Evolutionary conservation across 2,329 filamentous ascomycete genomes (phyloP), one percentile per base, ranked within the genome.

Genomic region (Aspergillus sp.): DNA sequence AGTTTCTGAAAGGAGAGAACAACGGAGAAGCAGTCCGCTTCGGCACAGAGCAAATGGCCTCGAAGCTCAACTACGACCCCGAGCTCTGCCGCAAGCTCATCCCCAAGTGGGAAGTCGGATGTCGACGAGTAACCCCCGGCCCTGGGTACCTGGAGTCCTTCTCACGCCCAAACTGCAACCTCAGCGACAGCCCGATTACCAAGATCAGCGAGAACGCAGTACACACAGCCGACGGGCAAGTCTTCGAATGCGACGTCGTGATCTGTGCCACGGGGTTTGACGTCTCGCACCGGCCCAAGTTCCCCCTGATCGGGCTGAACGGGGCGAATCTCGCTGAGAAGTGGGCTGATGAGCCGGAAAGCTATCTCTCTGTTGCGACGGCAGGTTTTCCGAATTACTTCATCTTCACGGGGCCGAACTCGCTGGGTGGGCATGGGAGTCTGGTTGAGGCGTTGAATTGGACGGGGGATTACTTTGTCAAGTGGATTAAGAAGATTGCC

Each of bases 191-290:
- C n/a, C 45, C 59, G 1, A 61, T 65, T 33, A 57, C 52, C 11
- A 55, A 62, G 2, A 56, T 65, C 27, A 62, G 56, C 6, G 60
- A 62, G 12, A 60, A 61, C 19, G 63, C 55, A 6, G 55, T 66
- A 5, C 56, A 62, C 50, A 62, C 61, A 19, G 56, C 59, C 1
- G 62, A 65, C 35, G 67, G 65, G 0, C 46, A 64, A 4, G 57
- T 56, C 3, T 60, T 65, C 44, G 62, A 68, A 40, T 54, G 64
- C 33, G 63, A 65, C 44, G 68, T 64, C 11, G 51, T 67, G 35
- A 48, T 76, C 53, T 77, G 75, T 59, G 72, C 74, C 6, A 78
- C 75, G 6, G 76, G 76, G 1, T 78, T 77, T 55, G 71, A 77
- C 54, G 71, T 75, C 39, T 73, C 70, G 15, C 73, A 73, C 37